phyloP scores from a whole-genome alignment of 2,329 filamentous ascomycete genomes.

The Diplodia intermedia region DNA sequence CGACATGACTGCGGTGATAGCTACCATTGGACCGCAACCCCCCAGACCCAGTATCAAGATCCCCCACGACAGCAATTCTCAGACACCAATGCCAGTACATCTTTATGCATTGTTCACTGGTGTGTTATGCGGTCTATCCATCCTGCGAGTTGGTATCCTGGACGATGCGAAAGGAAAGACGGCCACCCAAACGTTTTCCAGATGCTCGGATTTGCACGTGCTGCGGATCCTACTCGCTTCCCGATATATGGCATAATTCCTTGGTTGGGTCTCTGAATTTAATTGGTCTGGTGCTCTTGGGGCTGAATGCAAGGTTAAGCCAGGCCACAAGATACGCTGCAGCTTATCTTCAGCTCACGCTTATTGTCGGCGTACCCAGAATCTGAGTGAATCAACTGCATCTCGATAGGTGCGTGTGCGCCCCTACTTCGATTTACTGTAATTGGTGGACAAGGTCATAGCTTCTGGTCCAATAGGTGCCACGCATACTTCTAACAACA shows the following conservation, averaged over 20 bases:
- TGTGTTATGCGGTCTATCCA: not conserved
- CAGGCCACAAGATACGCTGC: not conserved
- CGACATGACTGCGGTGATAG: not conserved
- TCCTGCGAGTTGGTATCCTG: not conserved
- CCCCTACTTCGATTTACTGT: not conserved
- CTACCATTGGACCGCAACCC: not conserved
- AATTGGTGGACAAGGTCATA: constrained; percentile 16
- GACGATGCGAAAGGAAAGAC: not conserved
- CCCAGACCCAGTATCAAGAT: not conserved
- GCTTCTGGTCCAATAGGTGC: not conserved
- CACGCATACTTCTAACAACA: not conserved
- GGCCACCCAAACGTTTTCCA: not conserved
- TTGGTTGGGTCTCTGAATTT: not conserved
- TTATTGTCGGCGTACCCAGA: not conserved
- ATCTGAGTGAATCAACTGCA: not conserved
- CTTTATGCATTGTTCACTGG: not conserved
- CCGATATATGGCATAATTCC: not conserved
- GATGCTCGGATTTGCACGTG: not conserved
- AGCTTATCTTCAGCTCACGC: not conserved
- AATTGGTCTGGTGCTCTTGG: not conserved
- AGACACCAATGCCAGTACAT: not conserved
- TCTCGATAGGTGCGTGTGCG: not conserved
- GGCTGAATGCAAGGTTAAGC: not conserved
- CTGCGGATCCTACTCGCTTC: not conserved
- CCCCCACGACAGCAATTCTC: not conserved